Percentiles rank a stretch among this genome's conserved stretches.
These are phyloP conservation scores for Coprinopsis sp. DNA, from an alignment of 768 basidiomycete species.

Conservation along the genomic window DNA sequence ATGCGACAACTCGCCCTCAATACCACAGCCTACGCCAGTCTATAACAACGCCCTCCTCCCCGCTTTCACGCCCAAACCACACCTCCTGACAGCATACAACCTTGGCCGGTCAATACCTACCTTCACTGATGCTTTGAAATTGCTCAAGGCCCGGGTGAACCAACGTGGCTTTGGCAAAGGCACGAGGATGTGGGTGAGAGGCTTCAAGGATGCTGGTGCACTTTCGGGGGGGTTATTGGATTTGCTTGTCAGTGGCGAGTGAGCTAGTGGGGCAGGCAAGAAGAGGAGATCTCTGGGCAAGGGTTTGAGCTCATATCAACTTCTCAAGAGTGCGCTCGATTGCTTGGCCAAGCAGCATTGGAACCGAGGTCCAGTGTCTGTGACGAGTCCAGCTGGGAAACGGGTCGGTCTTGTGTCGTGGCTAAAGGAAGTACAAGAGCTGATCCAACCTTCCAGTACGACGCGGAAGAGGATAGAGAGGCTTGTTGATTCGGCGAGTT, in stretches of 20 bases:
- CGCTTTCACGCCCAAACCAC: conserved; percentile 40
- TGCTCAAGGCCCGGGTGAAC: conserved; percentile 87
- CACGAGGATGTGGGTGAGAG: conserved; percentile 50
- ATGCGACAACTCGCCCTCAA: conserved; percentile 16
- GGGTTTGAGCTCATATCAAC: conserved; percentile 85
- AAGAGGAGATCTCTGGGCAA: conserved; percentile 63
- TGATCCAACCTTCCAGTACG: conserved; percentile 37
- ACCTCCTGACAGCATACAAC: conserved; percentile 51
- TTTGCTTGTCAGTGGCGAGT: conserved; percentile 64
- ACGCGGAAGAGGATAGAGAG: conserved; percentile 59
- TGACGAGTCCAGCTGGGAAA: conserved; percentile 52
- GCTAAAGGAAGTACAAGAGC: not conserved
- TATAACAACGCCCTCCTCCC: conserved; percentile 77
- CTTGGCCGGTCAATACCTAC: conserved; percentile 53
- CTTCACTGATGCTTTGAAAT: conserved; percentile 68
- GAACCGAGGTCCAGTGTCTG: conserved; percentile 47
- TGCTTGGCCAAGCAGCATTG: conserved; percentile 79
- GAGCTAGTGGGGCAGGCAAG: conserved; percentile 32
- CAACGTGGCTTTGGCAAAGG: conserved; percentile 76
- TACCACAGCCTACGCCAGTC: conserved; percentile 55
- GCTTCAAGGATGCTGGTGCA: conserved; percentile 63
- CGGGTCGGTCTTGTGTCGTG: conserved; percentile 39
- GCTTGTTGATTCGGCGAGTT: conserved; percentile 76
- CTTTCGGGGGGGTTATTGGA: conserved; percentile 68
- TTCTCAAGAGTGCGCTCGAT: conserved; percentile 81